Evolutionary conservation across 495 filamentous ascomycete species (phyloP), one percentile per base, ranked within the genome.

Genomic region (Beverwykella pulmonaria): DNA sequence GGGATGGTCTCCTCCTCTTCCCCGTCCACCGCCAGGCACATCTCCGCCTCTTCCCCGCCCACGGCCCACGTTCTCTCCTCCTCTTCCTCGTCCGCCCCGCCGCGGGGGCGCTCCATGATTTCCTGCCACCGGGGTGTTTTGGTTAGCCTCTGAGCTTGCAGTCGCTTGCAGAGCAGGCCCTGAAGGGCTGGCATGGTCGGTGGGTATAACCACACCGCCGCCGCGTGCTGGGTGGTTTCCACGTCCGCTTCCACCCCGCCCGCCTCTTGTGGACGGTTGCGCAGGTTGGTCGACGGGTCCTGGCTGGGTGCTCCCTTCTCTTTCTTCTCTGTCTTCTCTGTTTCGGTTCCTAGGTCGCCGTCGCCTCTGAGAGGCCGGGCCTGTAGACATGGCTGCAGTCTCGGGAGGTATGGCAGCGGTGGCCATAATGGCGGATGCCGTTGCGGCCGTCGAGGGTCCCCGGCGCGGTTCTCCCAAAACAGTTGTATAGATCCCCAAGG

Each of bases 171-270:
- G 48, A 3, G 48, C 48, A 50, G 48, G 19, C 23, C 22, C 15
- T 23, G 20, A 6, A 19, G 48, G 48, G 12, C 12, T 26, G 5
- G 48, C 19, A 26, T 22, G 23, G 26, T 52, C 36, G 27, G 22
- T 17, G 25, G 23, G 23, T 48, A 67, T 61, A 26, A 59, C 56
- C 22, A 75, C 59, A 34, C 48, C 48, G 9, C 48, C 48, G 3
- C 48, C 48, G 70, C 39, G 39, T 44, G 39, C 39, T 44, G 68
- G 7, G 70, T 60, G 17, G 67, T 71, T 48, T 64, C 60, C 56
- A 71, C 53, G 36, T 48, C 60, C 36, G 47, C 56, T 59, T 5
- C 56, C 41, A 3, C 63, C 57, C 52, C 65, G 22, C 4, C 58
- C 44, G 5, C 64, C 64, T 14, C 49, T 36, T 8, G 44, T 58